Conservation (phyloP, 345 rosid genomes). For the Lepidium africanum region DNA sequence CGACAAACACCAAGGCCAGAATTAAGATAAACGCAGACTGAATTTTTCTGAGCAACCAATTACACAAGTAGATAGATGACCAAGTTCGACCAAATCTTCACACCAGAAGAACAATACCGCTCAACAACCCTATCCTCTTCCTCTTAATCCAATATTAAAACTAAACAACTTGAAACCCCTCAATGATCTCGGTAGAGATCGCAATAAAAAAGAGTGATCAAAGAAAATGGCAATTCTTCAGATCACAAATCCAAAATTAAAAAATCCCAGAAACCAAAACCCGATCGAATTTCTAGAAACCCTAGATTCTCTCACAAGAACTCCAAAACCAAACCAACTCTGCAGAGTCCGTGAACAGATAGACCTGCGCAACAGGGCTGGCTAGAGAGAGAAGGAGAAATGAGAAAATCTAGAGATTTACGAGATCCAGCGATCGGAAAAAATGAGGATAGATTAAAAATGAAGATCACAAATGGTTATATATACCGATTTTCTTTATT, state of each 20-base stretch:
- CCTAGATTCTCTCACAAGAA: constrained; percentile 12
- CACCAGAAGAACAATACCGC: background rate
- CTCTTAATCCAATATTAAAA: background rate
- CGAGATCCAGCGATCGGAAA: constrained; percentile 23
- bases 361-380: background rate
- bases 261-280: constrained; percentile 9
- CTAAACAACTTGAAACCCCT: background rate
- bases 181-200: constrained; percentile 12
- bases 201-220: background rate
- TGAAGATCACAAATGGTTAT: background rate
- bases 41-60: constrained; percentile 5
- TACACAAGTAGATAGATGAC: constrained; percentile 2
- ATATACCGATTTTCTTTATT: background rate
- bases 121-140: constrained; percentile 19
- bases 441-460: background rate
- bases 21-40: background rate
- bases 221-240: constrained; percentile 21
- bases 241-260: background rate
- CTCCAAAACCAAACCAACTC: background rate
- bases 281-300: constrained; percentile 4
- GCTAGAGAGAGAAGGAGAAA: background rate
- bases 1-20: background rate
- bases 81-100: background rate
- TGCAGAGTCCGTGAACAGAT: background rate
- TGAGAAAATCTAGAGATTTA: constrained; percentile 21